Conservation (phyloP, 306 rosid genomes). For the Astragalus membranaceus region DNA sequence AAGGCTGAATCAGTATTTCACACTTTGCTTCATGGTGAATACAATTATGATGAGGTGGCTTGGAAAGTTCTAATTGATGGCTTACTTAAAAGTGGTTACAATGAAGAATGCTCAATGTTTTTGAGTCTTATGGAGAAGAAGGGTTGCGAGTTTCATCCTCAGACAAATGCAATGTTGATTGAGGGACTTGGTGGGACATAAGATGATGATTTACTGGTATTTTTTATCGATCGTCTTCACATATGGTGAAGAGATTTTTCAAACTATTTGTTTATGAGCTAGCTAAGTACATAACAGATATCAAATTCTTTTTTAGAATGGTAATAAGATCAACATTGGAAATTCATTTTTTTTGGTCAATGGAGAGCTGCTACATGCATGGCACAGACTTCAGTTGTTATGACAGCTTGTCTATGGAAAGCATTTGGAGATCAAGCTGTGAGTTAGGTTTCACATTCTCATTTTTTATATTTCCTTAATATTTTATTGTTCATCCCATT, state of each 20-base stretch:
- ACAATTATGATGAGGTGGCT: slow-evolving; percentile 66
- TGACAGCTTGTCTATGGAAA: neutral
- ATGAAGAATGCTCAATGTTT: slow-evolving; percentile 48
- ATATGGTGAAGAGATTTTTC: neutral
- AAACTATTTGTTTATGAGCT: slow-evolving; percentile 1
- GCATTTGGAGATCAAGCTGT: slow-evolving; percentile 12
- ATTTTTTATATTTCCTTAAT: neutral
- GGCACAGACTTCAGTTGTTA: neutral
- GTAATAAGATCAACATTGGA: neutral
- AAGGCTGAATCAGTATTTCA: slow-evolving; percentile 42
- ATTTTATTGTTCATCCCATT: neutral
- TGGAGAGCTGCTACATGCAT: slow-evolving; percentile 6
- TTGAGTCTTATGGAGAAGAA: slow-evolving; percentile 44
- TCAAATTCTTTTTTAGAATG: neutral
- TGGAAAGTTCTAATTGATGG: slow-evolving; percentile 76
- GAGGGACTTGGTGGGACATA: slow-evolving; percentile 45
- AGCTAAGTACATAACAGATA: neutral
- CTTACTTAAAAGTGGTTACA: slow-evolving; percentile 48
- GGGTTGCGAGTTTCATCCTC: slow-evolving; percentile 57
- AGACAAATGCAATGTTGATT: slow-evolving; percentile 56
- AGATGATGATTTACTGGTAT: slow-evolving; percentile 1
- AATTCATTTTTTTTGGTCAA: neutral
- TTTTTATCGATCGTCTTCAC: slow-evolving; percentile 10
- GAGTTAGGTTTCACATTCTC: slow-evolving; percentile 8
- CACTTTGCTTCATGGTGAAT: slow-evolving; percentile 39